Conservation (phyloP, 805 yeast species). For the Kodamaea nitidulidarum region DNA sequence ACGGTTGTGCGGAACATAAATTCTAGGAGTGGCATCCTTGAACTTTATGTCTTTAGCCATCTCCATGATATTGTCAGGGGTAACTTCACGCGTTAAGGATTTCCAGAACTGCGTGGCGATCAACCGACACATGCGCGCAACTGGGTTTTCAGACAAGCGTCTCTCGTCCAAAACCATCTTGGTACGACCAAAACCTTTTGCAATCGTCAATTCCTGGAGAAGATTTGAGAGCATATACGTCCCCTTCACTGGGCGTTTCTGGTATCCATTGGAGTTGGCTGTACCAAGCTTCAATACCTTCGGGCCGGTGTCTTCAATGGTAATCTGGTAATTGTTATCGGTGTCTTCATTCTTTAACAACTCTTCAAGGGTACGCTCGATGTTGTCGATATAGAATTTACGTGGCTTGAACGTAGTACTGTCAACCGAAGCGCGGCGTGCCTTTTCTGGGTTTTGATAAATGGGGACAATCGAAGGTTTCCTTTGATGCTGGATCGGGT, state of each 20-base stretch:
- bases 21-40: slow-evolving; percentile 61
- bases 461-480: slow-evolving; percentile 30
- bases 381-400: slow-evolving; percentile 68
- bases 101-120: slow-evolving; percentile 80
- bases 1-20: slow-evolving; percentile 71
- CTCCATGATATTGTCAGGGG: slow-evolving; percentile 53
- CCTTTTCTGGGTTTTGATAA: slow-evolving; percentile 11
- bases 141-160: slow-evolving; percentile 83
- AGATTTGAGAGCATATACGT: slow-evolving; percentile 86
- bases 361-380: slow-evolving; percentile 66
- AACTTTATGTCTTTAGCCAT: slow-evolving; percentile 82
- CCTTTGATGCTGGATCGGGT: neutral
- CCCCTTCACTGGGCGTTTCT: slow-evolving; percentile 71
- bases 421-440: slow-evolving; percentile 33
- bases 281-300: slow-evolving; percentile 79
- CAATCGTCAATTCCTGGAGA: slow-evolving; percentile 84
- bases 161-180: slow-evolving; percentile 80
- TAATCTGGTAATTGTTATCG: slow-evolving; percentile 77
- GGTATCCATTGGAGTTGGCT: slow-evolving; percentile 77
- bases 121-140: slow-evolving; percentile 65
- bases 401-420: slow-evolving; percentile 30
- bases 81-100: slow-evolving; percentile 66
- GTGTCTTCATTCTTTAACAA: slow-evolving; percentile 78
- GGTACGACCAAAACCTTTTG: slow-evolving; percentile 72
- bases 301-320: slow-evolving; percentile 82